Evolutionary conservation across 2,329 filamentous ascomycete genomes (phyloP).

Genomic region (Microthyrium microscopicum): DNA sequence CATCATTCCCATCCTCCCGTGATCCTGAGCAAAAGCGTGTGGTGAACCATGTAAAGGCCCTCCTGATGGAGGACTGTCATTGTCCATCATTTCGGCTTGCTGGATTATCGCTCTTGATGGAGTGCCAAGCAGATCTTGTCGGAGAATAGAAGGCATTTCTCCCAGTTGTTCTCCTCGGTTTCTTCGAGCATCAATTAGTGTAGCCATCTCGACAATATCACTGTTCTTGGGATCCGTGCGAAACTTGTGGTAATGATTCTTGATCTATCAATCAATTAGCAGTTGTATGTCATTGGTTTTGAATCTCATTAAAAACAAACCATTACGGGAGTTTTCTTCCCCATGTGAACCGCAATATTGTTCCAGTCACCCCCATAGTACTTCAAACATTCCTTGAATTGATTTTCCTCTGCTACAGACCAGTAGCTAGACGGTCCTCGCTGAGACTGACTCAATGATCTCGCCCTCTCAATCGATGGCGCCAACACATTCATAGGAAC

Average conservation of each 20-base stretch:
- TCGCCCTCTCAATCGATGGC: slow-evolving; percentile 4
- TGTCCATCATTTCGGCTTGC: no score
- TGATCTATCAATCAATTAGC: no score
- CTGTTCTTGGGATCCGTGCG: slow-evolving; percentile 24
- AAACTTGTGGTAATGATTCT: slow-evolving; percentile 32
- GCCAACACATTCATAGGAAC: background rate
- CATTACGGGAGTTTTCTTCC: slow-evolving; percentile 76
- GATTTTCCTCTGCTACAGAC: slow-evolving; percentile 66
- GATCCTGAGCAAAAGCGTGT: no score
- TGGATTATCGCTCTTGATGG: no score
- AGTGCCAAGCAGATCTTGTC: no score
- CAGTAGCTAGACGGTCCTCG: slow-evolving; percentile 61
- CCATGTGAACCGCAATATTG: slow-evolving; percentile 62
- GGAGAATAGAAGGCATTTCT: no score
- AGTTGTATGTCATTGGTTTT: slow-evolving; percentile 8
- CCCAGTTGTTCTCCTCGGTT: slow-evolving; percentile 29
- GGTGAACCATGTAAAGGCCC: no score
- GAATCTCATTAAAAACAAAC: slow-evolving; percentile 25
- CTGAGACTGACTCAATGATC: slow-evolving; percentile 15
- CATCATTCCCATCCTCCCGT: no score
- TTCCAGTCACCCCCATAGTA: slow-evolving; percentile 68
- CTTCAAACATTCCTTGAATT: slow-evolving; percentile 55
- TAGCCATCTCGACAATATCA: slow-evolving; percentile 25
- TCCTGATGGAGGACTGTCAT: no score
- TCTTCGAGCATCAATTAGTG: slow-evolving; percentile 24